Percentiles rank a stretch among this genome's conserved stretches.
Conservation (phyloP, 2,329 filamentous ascomycete genomes). For the Pseudohalonectria lignicola region DNA sequence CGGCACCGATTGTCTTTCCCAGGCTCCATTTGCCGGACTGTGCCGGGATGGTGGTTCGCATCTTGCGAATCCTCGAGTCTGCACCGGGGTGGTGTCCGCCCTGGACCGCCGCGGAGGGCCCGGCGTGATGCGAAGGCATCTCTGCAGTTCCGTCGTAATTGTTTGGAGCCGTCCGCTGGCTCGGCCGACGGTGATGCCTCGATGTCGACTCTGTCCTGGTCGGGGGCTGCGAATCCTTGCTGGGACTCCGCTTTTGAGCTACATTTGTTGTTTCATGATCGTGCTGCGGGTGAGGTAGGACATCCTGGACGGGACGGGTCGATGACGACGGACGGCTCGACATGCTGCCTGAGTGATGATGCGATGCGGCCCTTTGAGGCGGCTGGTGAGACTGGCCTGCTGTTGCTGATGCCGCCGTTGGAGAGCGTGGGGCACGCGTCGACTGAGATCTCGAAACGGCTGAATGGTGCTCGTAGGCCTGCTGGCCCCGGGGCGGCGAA, state of each 20-base stretch:
- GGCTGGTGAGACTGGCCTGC: not conserved
- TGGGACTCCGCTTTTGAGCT: slow-evolving; percentile 54
- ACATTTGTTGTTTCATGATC: slow-evolving; percentile 66
- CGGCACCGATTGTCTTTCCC: slow-evolving; percentile 92
- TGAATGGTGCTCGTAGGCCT: slow-evolving; percentile 12
- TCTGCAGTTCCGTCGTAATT: slow-evolving; percentile 8
- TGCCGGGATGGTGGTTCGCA: slow-evolving; percentile 76
- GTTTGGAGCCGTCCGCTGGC: slow-evolving; percentile 30
- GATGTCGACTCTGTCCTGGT: slow-evolving; percentile 39
- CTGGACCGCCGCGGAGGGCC: slow-evolving; percentile 12
- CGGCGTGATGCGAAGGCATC: slow-evolving; percentile 3
- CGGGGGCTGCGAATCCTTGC: slow-evolving; percentile 43
- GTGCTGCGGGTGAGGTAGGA: slow-evolving; percentile 44
- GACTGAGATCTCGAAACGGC: slow-evolving; percentile 22
- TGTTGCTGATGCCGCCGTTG: slow-evolving; percentile 14
- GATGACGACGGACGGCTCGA: slow-evolving; percentile 21
- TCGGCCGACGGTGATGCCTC: slow-evolving; percentile 34
- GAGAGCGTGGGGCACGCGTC: slow-evolving; percentile 20
- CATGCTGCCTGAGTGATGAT: slow-evolving; percentile 11
- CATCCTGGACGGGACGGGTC: slow-evolving; percentile 29
- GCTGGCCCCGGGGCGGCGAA: slow-evolving; percentile 16
- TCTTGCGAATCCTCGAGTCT: slow-evolving; percentile 40
- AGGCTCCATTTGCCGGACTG: slow-evolving; percentile 88
- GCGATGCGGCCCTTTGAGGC: slow-evolving; percentile 13
- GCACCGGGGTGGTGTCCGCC: slow-evolving; percentile 22